Base-by-base conservation (phyloP, 805 yeast species). In the Candida ovalis region DNA sequence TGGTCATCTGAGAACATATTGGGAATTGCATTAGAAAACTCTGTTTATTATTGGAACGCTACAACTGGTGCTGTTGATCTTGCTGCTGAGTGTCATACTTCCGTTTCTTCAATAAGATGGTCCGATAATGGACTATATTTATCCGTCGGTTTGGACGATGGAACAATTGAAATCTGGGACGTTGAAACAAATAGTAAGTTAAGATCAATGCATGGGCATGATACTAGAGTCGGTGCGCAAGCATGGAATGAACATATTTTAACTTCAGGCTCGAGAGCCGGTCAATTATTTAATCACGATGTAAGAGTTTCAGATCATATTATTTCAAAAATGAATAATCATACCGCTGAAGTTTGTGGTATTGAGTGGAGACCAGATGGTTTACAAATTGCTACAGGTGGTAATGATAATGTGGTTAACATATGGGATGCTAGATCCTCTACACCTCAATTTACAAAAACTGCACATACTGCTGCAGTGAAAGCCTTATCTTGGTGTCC, bases 401-500 rank as follows among this genome's bases (percentile, higher is more conserved):
- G 97, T 28, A 94, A 94, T 63, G 99, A 94, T 65, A 92, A 94
- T 61, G 69, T 90, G 9, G 96, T 94, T 7, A 85, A 88, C 62
- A 83, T 92, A 42, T 92, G 98, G 97, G 98, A 92, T 64, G 84
- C 86, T 2, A 76, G 96, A 54, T 74, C 81, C 1, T 59, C 72
- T 4, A 67, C 76, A 0, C 96, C 98, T 2, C 77, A 82, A 53
- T 88, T 84, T 64, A 74, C 84, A 13, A 88, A 90, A 63, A 78
- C 84, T 17, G 80, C 81, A 46, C 99, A 92, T 68, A 84, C 80
- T 27, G 97, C 98, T 0, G 98, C 98, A 0, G 96, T 92, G 4
- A 94, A 94, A 68, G 97, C 98, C 1, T 66, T 94, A 43, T 82
- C 92, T 8, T 92, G 97, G 97, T 86, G 96, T 62, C 98, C 98